Evolutionary conservation across 805 yeast genomes (phyloP), one percentile per base, ranked within the genome.

Genomic region (Lipomyces spencermartinsiae): DNA sequence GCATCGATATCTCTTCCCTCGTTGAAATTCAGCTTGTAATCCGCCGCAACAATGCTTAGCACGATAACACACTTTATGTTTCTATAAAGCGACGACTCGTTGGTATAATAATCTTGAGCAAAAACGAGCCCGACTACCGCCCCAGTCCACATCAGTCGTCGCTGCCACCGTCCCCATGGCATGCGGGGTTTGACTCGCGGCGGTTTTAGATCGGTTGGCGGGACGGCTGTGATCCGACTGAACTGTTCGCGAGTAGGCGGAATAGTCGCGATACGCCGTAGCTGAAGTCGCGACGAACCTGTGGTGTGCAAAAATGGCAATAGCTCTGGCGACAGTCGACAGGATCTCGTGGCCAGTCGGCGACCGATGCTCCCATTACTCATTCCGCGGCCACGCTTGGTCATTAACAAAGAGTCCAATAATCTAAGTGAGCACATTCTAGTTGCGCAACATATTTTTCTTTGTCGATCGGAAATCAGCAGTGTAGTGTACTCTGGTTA

Each of bases 21-120:
- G 31, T 78, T 79, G 74, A 86, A 87, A 69, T 84, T 81, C 59
- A 84, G 73, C 75, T 86, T 86, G 77, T 90, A 91, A 73, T 89
- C 89, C 43, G 83, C 73, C 0, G 91, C 92, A 7, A 90, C 83
- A 74, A 80, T 73, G 6, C 80, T 64, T 57, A 89, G 76, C 0
- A 81, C 80, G 62, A 77, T 82, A 0, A 87, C 74, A 0, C 92
- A 85, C 59, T 87, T 78, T 0, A 78, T 64, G 0, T 91, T 84
- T 71, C 95, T 80, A 14, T 81, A 74, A 4, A 83, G 70, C 0
- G 88, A 81, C 1, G 89, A 84, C n/a, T 86, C 82, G 57, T 84
- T 83, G 64, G 77, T 72, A 35, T 74, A 71, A 9, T 78, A 75
- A 72, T 86, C 89, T 29, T 76, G 71, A 1, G 68, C 66, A 61